Evolutionary conservation across 257 asterid species (phyloP), one percentile per base, ranked within the genome.

Genomic region (Salvia miltiorrhiza): DNA sequence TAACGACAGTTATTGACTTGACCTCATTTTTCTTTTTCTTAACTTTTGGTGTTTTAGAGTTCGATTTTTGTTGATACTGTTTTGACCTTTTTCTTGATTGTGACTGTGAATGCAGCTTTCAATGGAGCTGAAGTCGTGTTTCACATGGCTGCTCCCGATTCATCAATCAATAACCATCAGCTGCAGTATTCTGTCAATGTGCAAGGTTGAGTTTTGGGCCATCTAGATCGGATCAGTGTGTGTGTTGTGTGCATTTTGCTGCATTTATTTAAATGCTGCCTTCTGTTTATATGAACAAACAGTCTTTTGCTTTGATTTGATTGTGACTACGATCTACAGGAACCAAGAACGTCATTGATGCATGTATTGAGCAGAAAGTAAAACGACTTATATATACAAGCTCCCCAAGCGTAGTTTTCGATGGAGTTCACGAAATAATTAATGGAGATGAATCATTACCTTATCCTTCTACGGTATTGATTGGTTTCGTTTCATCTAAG

Each of bases 121-220:
- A 71, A 72, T 73, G 92, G 95, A 76, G 90, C 90, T 16, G 88
- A 88, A 73, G 92, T 82, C 52, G 90, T 88, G 61, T 88, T 88
- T 63, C 95, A 88, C 81, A 88, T 88, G 95, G 92, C 92, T 66
- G 95, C 95, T 40, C 95, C 92, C 59, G 92, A 88, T 82, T 88
- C 92, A 7, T 88, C 95, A 8, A 84, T 88, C 76, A 86, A 88
- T 68, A 82, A 79, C 77, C 73, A 84, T 72, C 79, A 84, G 84
- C 82, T 86, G 77, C 92, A 86, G 67, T 72, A 86, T 71, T 84
- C 88, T 21, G 95, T 88, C 65, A 88, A 88, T 72, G 95, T 84
- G 40, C 82, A 77, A 79, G 92, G 92, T 82, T 70, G 24, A 47
- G 52, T 26, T 30, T 41, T 19, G 7, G 35, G 67, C 17, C 16